Evolutionary conservation across 139 green algal genomes (phyloP).

Genomic region (Picochlorum costavermella): DNA sequence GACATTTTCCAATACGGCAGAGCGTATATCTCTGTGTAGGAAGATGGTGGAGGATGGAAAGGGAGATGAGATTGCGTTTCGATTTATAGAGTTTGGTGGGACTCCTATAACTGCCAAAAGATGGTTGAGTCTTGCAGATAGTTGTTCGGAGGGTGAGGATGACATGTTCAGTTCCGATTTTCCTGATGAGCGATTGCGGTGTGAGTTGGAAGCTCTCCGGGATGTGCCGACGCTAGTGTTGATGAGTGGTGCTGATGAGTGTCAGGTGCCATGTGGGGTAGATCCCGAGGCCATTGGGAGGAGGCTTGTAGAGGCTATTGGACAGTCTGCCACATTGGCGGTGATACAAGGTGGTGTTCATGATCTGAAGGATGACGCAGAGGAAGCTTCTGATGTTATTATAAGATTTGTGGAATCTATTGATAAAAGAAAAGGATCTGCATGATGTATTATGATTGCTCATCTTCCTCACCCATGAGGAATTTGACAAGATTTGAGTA

Average conservation of each 20-base stretch:
- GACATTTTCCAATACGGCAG: slow-evolving; percentile 14
- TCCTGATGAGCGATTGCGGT: slow-evolving; percentile 21
- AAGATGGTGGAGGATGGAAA: slow-evolving; percentile 29
- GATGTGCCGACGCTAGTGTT: slow-evolving; percentile 38
- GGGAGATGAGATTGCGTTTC: slow-evolving; percentile 40
- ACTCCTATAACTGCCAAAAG: slow-evolving; percentile 39
- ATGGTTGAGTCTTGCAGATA: slow-evolving; percentile 22
- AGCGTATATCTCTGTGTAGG: not conserved
- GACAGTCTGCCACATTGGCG: not conserved
- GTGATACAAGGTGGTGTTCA: slow-evolving; percentile 31
- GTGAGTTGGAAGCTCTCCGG: slow-evolving; percentile 3
- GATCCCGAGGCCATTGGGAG: slow-evolving; percentile 7
- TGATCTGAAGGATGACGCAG: slow-evolving; percentile 23
- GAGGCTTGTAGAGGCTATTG: slow-evolving; percentile 27
- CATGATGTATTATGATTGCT: slow-evolving; percentile 2
- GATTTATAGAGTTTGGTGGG: slow-evolving; percentile 13
- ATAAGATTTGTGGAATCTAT: slow-evolving; percentile 14
- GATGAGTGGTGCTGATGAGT: slow-evolving; percentile 44
- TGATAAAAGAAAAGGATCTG: not conserved
- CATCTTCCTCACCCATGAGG: slow-evolving; percentile 1
- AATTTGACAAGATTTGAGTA: not conserved
- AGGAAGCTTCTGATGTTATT: slow-evolving; percentile 20
- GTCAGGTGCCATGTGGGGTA: slow-evolving; percentile 12
- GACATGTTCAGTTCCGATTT: slow-evolving; percentile 53
- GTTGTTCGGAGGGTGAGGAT: slow-evolving; percentile 23